Evolutionary conservation across 306 rosid species (phyloP).

Genomic region (Vicia sativa): DNA sequence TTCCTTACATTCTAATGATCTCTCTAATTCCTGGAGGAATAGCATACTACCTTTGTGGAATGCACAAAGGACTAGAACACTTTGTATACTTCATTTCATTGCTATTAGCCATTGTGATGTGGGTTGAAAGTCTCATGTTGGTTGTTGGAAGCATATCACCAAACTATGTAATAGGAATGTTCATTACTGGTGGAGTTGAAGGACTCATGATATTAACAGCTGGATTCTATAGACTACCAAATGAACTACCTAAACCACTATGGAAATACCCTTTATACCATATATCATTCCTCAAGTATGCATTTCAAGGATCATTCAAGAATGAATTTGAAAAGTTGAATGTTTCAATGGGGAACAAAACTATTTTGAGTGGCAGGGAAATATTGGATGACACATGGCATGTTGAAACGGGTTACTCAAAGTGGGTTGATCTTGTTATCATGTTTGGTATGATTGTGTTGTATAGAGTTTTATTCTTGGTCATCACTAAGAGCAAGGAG

Average conservation of each 20-base stretch:
- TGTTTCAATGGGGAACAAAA: neutral
- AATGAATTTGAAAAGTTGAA: conserved; percentile 57
- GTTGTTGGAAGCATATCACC: conserved; percentile 66
- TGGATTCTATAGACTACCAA: conserved; percentile 60
- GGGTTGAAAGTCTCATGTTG: conserved; percentile 76
- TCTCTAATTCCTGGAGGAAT: conserved; percentile 61
- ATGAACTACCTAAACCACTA: conserved; percentile 50
- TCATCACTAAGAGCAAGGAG: conserved; percentile 51
- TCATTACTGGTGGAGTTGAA: conserved; percentile 64
- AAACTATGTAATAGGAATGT: conserved; percentile 61
- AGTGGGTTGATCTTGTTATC: conserved; percentile 68
- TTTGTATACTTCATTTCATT: conserved; percentile 42
- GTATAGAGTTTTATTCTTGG: conserved; percentile 57
- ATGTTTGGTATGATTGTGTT: conserved; percentile 59
- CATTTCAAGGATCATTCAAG: conserved; percentile 66
- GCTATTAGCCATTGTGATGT: conserved; percentile 48
- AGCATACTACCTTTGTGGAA: conserved; percentile 54
- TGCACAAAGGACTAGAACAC: conserved; percentile 51
- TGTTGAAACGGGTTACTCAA: conserved; percentile 58
- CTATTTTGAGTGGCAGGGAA: conserved; percentile 41
- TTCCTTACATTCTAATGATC: conserved; percentile 57
- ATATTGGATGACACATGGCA: conserved; percentile 44
- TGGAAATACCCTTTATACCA: conserved; percentile 65
- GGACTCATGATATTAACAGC: conserved; percentile 68
- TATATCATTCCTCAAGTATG: conserved; percentile 60